Percentiles rank a stretch among this genome's conserved stretches.
Conservation (phyloP, 345 rosid genomes). For the Lumnitzera racemosa region DNA sequence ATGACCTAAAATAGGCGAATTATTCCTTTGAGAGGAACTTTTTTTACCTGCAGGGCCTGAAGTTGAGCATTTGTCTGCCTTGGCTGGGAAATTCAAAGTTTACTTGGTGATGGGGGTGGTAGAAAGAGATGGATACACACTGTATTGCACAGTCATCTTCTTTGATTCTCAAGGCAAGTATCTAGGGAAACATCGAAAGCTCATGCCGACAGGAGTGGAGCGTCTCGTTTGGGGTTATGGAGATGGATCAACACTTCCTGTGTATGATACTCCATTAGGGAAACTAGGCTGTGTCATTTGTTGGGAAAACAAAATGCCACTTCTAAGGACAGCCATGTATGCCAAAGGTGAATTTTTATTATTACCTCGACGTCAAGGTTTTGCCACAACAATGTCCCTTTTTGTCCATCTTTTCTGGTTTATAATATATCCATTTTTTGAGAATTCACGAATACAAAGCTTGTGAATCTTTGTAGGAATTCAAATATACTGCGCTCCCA, state of each 20-base stretch:
- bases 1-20: too few species aligned
- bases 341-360: conserved; percentile 54
- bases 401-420: background rate
- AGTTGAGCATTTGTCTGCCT: conserved; percentile 67
- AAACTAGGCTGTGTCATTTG: conserved; percentile 90
- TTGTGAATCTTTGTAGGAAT: conserved; percentile 34
- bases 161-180: conserved; percentile 74
- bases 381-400: background rate
- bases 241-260: conserved; percentile 87
- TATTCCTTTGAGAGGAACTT: background rate
- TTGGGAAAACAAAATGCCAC: conserved; percentile 97
- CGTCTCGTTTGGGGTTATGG: conserved; percentile 94
- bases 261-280: conserved; percentile 69
- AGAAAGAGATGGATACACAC: conserved; percentile 88
- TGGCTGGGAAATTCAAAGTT: conserved; percentile 82
- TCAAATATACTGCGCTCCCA: conserved; percentile 93
- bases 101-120: conserved; percentile 88
- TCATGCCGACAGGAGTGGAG: conserved; percentile 89
- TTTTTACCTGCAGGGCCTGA: conserved; percentile 52
- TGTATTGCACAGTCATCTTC: conserved; percentile 73
- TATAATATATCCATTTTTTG: too few species aligned
- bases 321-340: conserved; percentile 87
- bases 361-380: too few species aligned
- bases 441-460: background rate
- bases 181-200: conserved; percentile 83